phyloP scores from a whole-genome alignment of 768 basidiomycete species.

The Boletus sensibilis region DNA sequence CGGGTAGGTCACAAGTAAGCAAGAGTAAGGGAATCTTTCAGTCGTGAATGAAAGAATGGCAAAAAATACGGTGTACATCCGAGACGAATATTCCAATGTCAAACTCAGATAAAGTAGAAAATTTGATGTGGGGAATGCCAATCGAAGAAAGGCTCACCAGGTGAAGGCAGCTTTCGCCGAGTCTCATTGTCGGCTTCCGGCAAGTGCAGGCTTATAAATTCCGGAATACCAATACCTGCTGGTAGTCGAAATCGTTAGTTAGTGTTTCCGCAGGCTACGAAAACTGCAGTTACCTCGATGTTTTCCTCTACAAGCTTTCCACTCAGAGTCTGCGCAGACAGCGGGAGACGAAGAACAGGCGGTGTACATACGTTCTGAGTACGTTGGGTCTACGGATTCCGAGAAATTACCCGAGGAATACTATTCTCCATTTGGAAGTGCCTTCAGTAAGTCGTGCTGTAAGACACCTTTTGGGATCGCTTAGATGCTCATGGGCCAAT shows the following conservation, averaged over 20 bases:
- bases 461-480: neutral
- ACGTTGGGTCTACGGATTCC: neutral
- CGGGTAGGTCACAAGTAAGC: neutral
- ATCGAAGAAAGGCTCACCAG: constrained; percentile 14
- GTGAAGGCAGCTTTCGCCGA: constrained; percentile 6
- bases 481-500: too few relatives aligned
- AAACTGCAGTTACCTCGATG: neutral
- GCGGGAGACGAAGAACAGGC: constrained; percentile 10
- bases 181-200: constrained; percentile 4
- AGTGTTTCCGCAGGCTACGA: neutral
- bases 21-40: constrained; percentile 5
- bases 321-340: neutral
- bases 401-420: neutral
- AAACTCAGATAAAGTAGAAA: neutral
- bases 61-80: neutral
- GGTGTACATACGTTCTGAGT: neutral
- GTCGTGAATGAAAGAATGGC: constrained; percentile 2
- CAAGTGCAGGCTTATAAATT: constrained; percentile 1
- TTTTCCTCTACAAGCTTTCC: constrained; percentile 6
- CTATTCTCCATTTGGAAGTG: neutral
- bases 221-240: neutral
- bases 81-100: constrained; percentile 2
- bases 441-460: neutral
- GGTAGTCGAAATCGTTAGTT: neutral
- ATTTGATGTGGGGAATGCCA: neutral